Base-by-base conservation (phyloP, 495 filamentous ascomycete species). In the Sordaria brevicollis region DNA sequence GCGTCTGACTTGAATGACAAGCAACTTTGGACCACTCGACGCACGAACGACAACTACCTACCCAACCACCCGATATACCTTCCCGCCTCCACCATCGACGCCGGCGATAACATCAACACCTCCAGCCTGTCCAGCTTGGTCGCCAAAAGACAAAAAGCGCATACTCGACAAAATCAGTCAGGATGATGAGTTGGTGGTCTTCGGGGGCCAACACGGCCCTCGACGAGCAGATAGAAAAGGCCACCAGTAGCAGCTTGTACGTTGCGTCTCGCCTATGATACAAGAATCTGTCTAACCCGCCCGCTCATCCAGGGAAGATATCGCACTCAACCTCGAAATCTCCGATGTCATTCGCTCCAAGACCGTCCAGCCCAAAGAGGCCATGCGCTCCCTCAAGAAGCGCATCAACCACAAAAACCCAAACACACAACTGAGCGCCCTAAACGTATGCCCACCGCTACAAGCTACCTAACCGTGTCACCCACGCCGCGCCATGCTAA, bases 321-420 rank as follows among this genome's bases (percentile, higher is more conserved):
- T 99, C 77, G 89, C 96, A 21, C 88, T 97, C 70, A 97, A 97
- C 78, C 87, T 99, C 74, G 95, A 99, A 78, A 97, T 99, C 73
- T 97, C 94, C 72, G 95, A 99, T 79, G 85, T 94, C 73, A 96
- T 99, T 74, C 89, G 95, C 74, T 97, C 93, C 68, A 98, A 98
- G 80, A 95, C 93, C 25, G 94, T 99, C 10, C 92, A 93, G 74
- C 93, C 95, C 39, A 97, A 94, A 79, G 95, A 97, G 78, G 95
- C 95, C 62, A 98, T 98, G 95, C 91, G 92, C 76, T 94, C 92
- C 33, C 85, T 99, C 78, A 97, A 97, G 79, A 89, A 90, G 74
- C 90, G 95, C 74, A 91, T 99, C 80, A 93, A 93, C 79, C 91
- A 97, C 83, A 93, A 92, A 81, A 99, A 99, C 76, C 95, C 95